Conservation (phyloP, 2,329 filamentous ascomycete genomes). For the Truncatella angustata region DNA sequence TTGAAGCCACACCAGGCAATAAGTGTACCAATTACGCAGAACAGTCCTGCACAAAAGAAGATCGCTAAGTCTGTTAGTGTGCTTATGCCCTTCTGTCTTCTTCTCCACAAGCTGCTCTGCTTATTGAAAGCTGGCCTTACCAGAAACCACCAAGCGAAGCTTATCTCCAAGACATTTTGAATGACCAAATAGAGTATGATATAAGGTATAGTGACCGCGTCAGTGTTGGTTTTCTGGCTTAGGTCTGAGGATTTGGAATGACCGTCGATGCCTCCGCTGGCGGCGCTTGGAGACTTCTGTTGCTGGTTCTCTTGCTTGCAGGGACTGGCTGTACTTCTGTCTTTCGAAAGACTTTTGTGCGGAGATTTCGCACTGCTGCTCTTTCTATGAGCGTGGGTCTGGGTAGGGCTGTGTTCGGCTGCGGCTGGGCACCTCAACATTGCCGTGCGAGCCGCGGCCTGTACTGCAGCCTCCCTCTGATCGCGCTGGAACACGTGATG, state of each 20-base stretch:
- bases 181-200: neutral
- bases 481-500: constrained; percentile 10
- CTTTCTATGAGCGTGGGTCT: too few relatives aligned
- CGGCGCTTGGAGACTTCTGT: constrained; percentile 1
- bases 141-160: constrained; percentile 22
- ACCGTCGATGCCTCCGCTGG: constrained; percentile 21
- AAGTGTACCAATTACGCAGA: constrained; percentile 15
- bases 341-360: neutral
- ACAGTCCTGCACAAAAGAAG: constrained; percentile 17
- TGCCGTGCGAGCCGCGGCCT: constrained; percentile 24
- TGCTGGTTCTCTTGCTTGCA: neutral
- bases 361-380: too few relatives aligned
- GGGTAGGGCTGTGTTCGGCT: constrained; percentile 12
- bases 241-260: constrained; percentile 14
- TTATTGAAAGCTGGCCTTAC: constrained; percentile 24
- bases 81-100: constrained; percentile 17
- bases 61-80: constrained; percentile 21
- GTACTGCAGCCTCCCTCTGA: constrained; percentile 18
- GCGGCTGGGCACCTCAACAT: constrained; percentile 21
- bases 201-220: constrained; percentile 1
- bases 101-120: constrained; percentile 22
- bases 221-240: neutral
- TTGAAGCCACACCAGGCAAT: constrained; percentile 11
- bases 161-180: neutral
- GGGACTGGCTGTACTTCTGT: too few relatives aligned